These are phyloP conservation scores for Tanacetum coccineum DNA, from an alignment of 129 eudicot species.

Conservation along the genomic window DNA sequence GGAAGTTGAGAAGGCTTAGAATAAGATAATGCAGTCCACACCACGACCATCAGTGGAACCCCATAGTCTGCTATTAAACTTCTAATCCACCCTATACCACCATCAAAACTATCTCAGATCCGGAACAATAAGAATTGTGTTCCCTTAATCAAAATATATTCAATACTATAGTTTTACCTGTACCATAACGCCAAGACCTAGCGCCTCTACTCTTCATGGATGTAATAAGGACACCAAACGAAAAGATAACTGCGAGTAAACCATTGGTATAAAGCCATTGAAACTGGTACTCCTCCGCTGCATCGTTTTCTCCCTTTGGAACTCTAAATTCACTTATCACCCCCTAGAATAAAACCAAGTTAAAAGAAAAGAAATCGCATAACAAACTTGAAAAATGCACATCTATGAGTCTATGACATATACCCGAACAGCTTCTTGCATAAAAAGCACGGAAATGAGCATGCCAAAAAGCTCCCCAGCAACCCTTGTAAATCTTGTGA, in stretches of 20 bases:
- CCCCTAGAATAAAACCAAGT: conserved; percentile 41
- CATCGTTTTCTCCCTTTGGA: conserved; percentile 46
- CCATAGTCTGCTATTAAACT: conserved; percentile 88
- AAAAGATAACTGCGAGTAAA: conserved; percentile 58
- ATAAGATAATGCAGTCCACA: conserved; percentile 82
- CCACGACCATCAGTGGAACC: conserved; percentile 77
- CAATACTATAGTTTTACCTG: conserved; percentile 38
- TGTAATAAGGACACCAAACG: conserved; percentile 64
- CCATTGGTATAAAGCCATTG: conserved; percentile 79
- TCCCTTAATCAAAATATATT: not conserved
- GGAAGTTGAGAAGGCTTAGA: conserved; percentile 60
- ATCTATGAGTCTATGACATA: not conserved
- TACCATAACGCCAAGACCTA: conserved; percentile 81
- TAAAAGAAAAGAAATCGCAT: conserved; percentile 1
- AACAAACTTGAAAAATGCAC: not conserved
- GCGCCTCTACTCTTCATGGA: conserved; percentile 65
- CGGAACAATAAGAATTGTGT: not conserved
- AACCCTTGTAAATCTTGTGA: conserved; percentile 80
- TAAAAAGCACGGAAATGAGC: conserved; percentile 83
- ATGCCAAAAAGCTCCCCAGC: conserved; percentile 98
- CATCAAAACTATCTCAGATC: conserved; percentile 9
- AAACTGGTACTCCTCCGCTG: conserved; percentile 40
- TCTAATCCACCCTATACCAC: conserved; percentile 59
- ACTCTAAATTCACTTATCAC: conserved; percentile 65
- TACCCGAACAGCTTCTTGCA: conserved; percentile 90